Evolutionary conservation across 1,284 basidiomycete species (phyloP), one percentile per base, ranked within the genome.

Genomic region (Sporisorium iseilematis-ciliati): DNA sequence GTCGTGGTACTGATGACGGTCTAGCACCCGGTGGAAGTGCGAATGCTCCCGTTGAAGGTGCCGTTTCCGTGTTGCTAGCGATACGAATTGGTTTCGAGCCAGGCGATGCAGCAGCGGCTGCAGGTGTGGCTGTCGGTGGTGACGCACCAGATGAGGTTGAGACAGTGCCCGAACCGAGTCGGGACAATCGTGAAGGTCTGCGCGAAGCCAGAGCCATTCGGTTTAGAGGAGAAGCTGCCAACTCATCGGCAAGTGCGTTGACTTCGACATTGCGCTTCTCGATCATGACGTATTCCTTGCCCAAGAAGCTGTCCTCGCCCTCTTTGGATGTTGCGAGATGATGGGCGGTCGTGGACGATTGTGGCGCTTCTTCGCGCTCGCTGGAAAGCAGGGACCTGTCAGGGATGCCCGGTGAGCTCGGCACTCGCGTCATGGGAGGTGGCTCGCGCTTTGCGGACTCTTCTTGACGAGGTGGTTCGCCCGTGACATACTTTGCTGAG

Each of bases 181-280:
- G 64, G 20, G 72, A 66, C 26, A 81, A 55, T 12, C 77, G 55
- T 3, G 77, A 79, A 4, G 79, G 75, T 42, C 79, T 43, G 12
- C 79, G 71, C 6, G 69, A 65, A 10, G 66, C 54, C 4, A 61
- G 41, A 4, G 66, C 48, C 26, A 61, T 52, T 46, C 64, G 63
- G 45, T 43, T 66, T 57, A 67, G 72, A 5, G 75, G 75, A 6
- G 70, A 73, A 8, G 71, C 62, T n/a, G 75, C 75, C 33, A 81
- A 48, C 41, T 79, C 88, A 78, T 89, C 89, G 5, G 88, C 89
- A 12, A 89, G 80, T 10, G 87, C 87, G 61, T 89, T 89, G 72
- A 89, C 87, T 80, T 89, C 88, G 12, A 89, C 88, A 2, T 87
- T 88, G 35, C 87, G 84, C 82, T 89, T 89, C 82, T 89, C 88